Base-by-base conservation (phyloP, 1,284 basidiomycete species). In the Ustilago tritici region DNA sequence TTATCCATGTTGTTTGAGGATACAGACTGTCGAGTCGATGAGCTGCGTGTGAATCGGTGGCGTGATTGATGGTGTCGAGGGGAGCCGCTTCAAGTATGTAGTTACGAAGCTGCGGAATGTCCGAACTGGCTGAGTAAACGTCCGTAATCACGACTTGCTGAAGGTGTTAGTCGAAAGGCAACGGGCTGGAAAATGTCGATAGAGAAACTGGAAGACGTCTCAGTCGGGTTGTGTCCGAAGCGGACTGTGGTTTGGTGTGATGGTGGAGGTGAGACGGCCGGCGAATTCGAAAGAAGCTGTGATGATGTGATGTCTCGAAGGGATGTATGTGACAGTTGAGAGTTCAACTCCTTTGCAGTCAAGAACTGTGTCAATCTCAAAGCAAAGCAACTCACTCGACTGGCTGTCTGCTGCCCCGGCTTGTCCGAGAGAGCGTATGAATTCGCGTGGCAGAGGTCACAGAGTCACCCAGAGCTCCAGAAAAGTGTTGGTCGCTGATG, bases 1-100 rank as follows among this genome's bases (percentile, higher is more conserved):
- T 88, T 88, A 82, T 85, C 87, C 86, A 88, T 88, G 55, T 34
- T 67, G 59, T 40, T n/a, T 57, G 47, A 0, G 17, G 17, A 35
- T 15, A 19, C 15, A 15, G 10, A 31, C 3, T 8, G 1, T 31
- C 28, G 35, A n/a, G 43, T 28, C 28, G 53, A 9, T 11, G 15
- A 17, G n/a, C 28, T 6, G 23, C 15, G 28, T 28, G 14, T 15
- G 23, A 46, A 17, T 19, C 4, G 15, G 49, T 46, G 43, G 43
- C 11, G 36, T 38, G 36, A 38, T 38, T 11, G 40, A 46, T 19
- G 19, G n/a, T 46, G 43, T 46, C n/a, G 43, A 17, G 17, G 9
- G 1, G 14, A 41, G 17, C 14, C 15, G 40, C 40, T 41, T 11
- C 40, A 41, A 17, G 46, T 49, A 19, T 19, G 46, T 17, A 19